Base-by-base conservation (phyloP, 768 basidiomycete species). In the Pleurotus tuoliensis region DNA sequence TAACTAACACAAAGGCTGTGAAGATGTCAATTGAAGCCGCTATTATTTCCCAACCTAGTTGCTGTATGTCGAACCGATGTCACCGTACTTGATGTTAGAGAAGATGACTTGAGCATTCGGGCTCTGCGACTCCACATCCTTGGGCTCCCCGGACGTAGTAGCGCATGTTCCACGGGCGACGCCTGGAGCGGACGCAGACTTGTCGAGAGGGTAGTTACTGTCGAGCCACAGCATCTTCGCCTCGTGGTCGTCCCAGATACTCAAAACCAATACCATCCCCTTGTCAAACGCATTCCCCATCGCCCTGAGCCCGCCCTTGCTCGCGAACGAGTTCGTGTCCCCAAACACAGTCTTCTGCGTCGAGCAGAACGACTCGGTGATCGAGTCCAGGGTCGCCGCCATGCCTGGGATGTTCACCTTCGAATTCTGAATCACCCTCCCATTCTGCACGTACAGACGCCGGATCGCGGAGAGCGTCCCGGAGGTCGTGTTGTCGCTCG, bases 201-300 rank as follows among this genome's bases (percentile, higher is more conserved):
- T 46, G 55, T 47, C 49, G 45, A 56, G 56, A 16, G 65, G 73
- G 65, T 71, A 73, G 67, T 66, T 67, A 61, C 66, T 62, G 65
- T 75, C 74, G 63, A 76, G 72, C 66, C 74, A 76, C 58, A 72
- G 67, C 74, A 76, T 75, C 58, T 67, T 63, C 8, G 67, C 73
- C 27, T 64, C 64, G 63, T 76, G 63, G 66, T 77, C 74, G 65
- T 74, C 73, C 74, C 74, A 73, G 59, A 76, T 56, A 43, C 62
- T 64, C 58, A 76, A 59, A 18, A 70, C 71, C 52, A 76, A 61
- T 5, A 73, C 75, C 66, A 74, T 70, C 11, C 75, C 75, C 24
- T 62, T 56, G 37, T 56, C 60, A 61, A 77, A 63, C 2, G 75
- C 63, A 54, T 22, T 12, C n/a, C 61, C 61, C 61, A 64, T 64